These are phyloP conservation scores for Tetrapisispora arboricola DNA, from an alignment of 805 yeast genomes.

Conservation along the genomic window DNA sequence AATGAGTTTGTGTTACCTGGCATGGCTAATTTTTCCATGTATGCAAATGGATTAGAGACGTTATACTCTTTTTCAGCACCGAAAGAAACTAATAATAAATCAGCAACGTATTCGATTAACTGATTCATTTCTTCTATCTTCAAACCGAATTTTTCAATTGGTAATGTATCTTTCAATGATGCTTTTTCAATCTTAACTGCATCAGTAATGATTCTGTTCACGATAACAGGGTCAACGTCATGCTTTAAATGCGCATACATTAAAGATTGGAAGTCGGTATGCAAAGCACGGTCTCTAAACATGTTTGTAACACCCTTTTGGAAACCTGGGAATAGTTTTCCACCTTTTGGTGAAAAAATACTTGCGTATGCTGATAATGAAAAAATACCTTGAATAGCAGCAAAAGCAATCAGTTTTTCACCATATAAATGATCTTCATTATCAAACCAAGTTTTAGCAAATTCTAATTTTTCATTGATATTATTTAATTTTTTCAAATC, in stretches of 20 bases:
- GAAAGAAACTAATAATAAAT: conserved; percentile 76
- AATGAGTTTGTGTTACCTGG: conserved; percentile 98
- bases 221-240: conserved; percentile 69
- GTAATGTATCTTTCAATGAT: conserved; percentile 84
- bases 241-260: conserved; percentile 84
- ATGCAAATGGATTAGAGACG: conserved; percentile 87
- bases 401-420: conserved; percentile 93
- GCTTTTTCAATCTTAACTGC: conserved; percentile 91
- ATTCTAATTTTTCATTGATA: conserved; percentile 88
- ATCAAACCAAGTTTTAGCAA: conserved; percentile 94
- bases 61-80: conserved; percentile 86
- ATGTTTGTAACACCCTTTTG: conserved; percentile 92
- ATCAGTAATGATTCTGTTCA: conserved; percentile 79
- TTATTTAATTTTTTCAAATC: conserved; percentile 90
- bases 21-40: conserved; percentile 94
- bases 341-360: conserved; percentile 92
- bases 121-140: conserved; percentile 84
- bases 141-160: conserved; percentile 87
- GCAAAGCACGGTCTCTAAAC: conserved; percentile 95
- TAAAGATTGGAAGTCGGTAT: conserved; percentile 94
- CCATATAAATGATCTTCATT: conserved; percentile 80
- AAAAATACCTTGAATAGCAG: conserved; percentile 97
- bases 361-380: conserved; percentile 96
- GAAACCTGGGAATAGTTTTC: conserved; percentile 96
- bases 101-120: conserved; percentile 94